phyloP scores from a whole-genome alignment of 495 filamentous ascomycete genomes.

The Hypoxylon fragiforme region DNA sequence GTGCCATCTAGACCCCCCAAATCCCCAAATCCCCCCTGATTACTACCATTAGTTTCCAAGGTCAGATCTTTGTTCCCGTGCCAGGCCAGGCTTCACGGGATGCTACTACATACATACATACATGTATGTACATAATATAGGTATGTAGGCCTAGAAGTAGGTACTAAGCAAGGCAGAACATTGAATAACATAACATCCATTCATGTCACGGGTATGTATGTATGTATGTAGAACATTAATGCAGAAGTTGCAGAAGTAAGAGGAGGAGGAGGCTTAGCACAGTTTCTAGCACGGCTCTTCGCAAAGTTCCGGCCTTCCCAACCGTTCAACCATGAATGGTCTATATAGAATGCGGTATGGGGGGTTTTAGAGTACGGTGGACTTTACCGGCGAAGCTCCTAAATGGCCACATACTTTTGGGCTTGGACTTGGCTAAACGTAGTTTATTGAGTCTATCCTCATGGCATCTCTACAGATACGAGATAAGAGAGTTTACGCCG shows the following conservation, averaged over 20 bases:
- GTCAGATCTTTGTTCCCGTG: constrained; percentile 4
- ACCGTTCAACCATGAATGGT: neutral
- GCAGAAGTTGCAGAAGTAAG: too few relatives aligned
- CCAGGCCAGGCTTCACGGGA: too few relatives aligned
- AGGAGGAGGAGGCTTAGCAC: constrained; percentile 24
- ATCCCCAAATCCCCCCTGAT: constrained; percentile 12
- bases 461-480: constrained; percentile 20
- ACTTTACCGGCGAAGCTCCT: constrained; percentile 2
- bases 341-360: neutral
- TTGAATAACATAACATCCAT: too few relatives aligned
- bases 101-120: too few relatives aligned
- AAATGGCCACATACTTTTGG: constrained; percentile 13
- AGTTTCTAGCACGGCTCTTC: constrained; percentile 10
- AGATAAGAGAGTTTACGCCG: constrained; percentile 17
- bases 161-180: too few relatives aligned
- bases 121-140: too few relatives aligned
- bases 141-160: too few relatives aligned
- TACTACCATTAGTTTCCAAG: neutral
- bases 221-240: too few relatives aligned
- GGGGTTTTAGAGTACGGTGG: constrained; percentile 1
- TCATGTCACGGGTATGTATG: too few relatives aligned
- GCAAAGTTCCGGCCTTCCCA: neutral
- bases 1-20: constrained; percentile 11
- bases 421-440: constrained; percentile 6
- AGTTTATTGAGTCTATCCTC: constrained; percentile 16